Percentiles rank a stretch among this genome's conserved stretches.
Evolutionary conservation across 2,329 filamentous ascomycete species (phyloP).

Genomic region (Cercospora zeina): DNA sequence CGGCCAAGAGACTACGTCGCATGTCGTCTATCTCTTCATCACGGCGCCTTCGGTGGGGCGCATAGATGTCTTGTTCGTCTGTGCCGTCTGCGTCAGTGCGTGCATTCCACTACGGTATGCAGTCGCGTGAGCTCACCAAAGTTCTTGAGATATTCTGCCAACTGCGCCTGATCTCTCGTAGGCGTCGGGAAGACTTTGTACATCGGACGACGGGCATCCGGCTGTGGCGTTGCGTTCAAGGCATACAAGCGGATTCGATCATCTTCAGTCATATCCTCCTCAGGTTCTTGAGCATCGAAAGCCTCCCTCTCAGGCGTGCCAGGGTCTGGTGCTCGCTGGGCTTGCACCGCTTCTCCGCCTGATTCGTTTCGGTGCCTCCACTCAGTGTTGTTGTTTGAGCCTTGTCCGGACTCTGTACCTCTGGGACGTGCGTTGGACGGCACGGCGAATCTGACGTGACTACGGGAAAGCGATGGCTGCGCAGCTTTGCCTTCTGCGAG

Average conservation of each 20-base stretch:
- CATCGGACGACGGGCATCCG: neutral
- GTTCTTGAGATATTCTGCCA: conserved; percentile 16
- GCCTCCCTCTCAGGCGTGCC: neutral
- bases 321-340: neutral
- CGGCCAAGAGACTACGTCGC: neutral
- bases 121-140: conserved; percentile 10
- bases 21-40: conserved; percentile 4
- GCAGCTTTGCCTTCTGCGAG: neutral
- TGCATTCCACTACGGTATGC: neutral
- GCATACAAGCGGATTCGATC: conserved; percentile 23
- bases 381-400: neutral
- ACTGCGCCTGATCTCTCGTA: conserved; percentile 13
- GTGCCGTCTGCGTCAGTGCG: conserved; percentile 4
- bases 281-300: neutral
- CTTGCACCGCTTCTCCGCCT: neutral
- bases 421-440: neutral
- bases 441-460: conserved; percentile 1
- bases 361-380: neutral
- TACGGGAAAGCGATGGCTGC: neutral
- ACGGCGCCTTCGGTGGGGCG: neutral
- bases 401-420: neutral
- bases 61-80: conserved; percentile 10
- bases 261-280: conserved; percentile 24
- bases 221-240: neutral
- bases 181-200: conserved; percentile 13